Evolutionary conservation across 2,329 filamentous ascomycete species (phyloP), one percentile per base, ranked within the genome.

Genomic region (Zymoseptoria ardabiliae): DNA sequence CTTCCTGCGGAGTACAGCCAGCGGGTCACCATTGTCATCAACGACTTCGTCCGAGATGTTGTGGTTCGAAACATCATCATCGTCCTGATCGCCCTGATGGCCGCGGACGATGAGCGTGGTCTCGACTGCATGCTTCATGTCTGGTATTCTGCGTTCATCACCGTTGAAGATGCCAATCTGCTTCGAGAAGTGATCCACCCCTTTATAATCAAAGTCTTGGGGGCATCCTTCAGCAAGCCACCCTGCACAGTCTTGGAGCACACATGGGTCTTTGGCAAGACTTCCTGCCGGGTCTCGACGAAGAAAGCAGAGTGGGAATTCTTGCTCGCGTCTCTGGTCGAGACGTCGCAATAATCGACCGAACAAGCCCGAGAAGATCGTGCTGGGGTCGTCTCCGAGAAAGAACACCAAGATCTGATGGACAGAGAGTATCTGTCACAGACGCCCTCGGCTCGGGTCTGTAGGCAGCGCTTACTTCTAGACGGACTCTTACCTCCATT

Each of bases 141-240:
- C 3, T 80, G 77, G 78, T 80, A 79, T 65, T 81, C 78, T 0
- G 74, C 75, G 1, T 55, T 73, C 3, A 22, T 79, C 0, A 22
- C 21, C 13, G 13, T 7, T 3, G 2, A 28, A 8, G 51, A 53
- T n/a, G 3, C 1, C 1, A 11, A 21, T 1, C 21, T 53, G 6
- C 50, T 52, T 7, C 8, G 9, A 5, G 11, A 20, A 13, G 21
- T 5, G 11, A 22, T 52, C 5, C 20, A 11, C 19, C 50, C 50
- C 17, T 13, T 52, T 4, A 20, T 52, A 8, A 7, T 8, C 9
- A 9, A 28, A 28, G 25, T 28, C 25, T 9, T 28, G 25, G 25
- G 25, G 5, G 5, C 25, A 28, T n/a, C 5, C 25, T 28, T 4
- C 25, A 9, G 25, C 4, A 4, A 28, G 9, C 9, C 25, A 9